Conservation (phyloP, 768 basidiomycete species). For the Saitozyma sp. region DNA sequence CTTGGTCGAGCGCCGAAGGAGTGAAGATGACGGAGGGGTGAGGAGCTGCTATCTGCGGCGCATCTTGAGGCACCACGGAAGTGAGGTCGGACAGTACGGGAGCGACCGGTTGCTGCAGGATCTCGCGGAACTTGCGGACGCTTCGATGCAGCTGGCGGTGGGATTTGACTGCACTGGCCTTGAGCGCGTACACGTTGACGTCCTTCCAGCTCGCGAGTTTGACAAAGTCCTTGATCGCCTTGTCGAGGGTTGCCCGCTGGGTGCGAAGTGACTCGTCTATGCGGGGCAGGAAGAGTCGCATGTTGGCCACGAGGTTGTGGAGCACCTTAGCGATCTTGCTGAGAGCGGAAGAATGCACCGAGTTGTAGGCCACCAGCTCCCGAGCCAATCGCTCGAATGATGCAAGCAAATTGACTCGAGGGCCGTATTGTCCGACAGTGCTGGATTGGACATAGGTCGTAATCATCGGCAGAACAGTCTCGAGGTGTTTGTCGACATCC, state of each 20-base stretch:
- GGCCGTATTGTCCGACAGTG: conserved; percentile 78
- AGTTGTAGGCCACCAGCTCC: conserved; percentile 44
- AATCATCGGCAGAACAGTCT: conserved; percentile 70
- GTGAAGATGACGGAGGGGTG: conserved; percentile 40
- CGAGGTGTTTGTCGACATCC: conserved; percentile 60
- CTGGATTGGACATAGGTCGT: conserved; percentile 73
- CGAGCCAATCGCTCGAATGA: conserved; percentile 65
- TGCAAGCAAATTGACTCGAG: conserved; percentile 66
- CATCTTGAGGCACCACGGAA: background rate
- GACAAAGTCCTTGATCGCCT: conserved; percentile 78
- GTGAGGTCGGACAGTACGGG: conserved; percentile 34
- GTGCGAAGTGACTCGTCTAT: conserved; percentile 59
- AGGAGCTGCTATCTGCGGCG: conserved; percentile 1
- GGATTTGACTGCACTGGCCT: conserved; percentile 82
- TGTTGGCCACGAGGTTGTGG: conserved; percentile 64
- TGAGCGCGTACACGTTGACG: conserved; percentile 88
- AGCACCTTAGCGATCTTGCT: conserved; percentile 63
- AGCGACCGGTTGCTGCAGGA: conserved; percentile 69
- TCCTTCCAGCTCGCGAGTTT: conserved; percentile 99
- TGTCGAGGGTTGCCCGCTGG: conserved; percentile 68
- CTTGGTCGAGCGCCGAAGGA: conserved; percentile 34
- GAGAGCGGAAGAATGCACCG: background rate
- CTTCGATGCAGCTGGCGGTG: conserved; percentile 89
- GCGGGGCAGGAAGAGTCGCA: conserved; percentile 61
- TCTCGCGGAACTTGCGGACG: conserved; percentile 85